Conservation (phyloP, 371 early-diverging fungal species). For the Actinomucor elegans region DNA sequence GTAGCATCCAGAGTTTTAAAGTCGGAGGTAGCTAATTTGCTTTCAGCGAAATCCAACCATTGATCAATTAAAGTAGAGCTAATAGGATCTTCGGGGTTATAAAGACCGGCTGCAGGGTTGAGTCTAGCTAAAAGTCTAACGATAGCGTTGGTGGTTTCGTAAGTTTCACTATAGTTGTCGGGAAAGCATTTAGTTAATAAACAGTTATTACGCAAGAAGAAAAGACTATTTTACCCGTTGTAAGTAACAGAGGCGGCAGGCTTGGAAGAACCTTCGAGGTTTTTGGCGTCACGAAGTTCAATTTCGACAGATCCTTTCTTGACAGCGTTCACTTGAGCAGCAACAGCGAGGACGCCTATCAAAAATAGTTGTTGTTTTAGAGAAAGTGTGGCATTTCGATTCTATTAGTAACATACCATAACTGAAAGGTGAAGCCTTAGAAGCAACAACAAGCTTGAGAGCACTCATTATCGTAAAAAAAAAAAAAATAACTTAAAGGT, state of each 20-base stretch:
- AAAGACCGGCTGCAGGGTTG: constrained; percentile 39
- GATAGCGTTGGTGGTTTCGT: constrained; percentile 45
- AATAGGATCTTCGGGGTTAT: constrained; percentile 40
- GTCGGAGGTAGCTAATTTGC: constrained; percentile 59
- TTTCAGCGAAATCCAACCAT: constrained; percentile 66
- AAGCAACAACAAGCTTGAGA: constrained; percentile 39
- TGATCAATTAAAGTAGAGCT: constrained; percentile 56
- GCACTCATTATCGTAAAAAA: constrained; percentile 18
- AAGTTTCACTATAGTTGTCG: constrained; percentile 31
- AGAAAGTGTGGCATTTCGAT: too few species aligned
- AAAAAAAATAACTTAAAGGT: background rate
- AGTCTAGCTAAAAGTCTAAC: constrained; percentile 41
- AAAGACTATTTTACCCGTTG: constrained; percentile 35
- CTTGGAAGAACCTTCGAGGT: constrained; percentile 37
- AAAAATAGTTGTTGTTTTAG: too few species aligned
- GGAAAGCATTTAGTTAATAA: background rate
- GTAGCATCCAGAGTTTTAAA: constrained; percentile 73
- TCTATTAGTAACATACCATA: constrained; percentile 24
- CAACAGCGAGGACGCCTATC: constrained; percentile 39
- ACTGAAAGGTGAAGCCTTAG: constrained; percentile 39
- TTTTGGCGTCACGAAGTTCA: constrained; percentile 42
- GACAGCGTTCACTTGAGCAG: constrained; percentile 39
- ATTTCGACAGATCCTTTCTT: constrained; percentile 40
- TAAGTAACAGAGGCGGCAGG: constrained; percentile 33
- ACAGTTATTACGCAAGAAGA: background rate